These are phyloP conservation scores for Arthrinium puccinioides DNA, from an alignment of 2,329 filamentous ascomycete genomes.

Conservation along the genomic window DNA sequence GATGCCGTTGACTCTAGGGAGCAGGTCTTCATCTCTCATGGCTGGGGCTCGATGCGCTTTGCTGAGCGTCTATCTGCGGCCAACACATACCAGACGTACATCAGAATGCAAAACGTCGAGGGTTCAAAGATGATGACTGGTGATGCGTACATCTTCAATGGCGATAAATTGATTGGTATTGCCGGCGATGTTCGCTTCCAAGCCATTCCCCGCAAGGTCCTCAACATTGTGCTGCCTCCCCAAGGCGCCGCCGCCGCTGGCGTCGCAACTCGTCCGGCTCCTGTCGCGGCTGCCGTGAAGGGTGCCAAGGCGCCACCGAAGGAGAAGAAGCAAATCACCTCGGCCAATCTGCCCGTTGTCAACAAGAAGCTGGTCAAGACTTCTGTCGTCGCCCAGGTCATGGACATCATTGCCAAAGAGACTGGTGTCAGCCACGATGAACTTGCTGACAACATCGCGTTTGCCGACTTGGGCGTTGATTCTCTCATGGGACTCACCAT, in stretches of 20 bases:
- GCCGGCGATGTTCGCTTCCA: constrained; percentile 57
- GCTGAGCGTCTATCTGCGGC: constrained; percentile 34
- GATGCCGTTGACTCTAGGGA: constrained; percentile 47
- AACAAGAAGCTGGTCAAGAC: constrained; percentile 41
- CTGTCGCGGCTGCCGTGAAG: constrained; percentile 23
- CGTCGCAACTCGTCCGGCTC: constrained; percentile 24
- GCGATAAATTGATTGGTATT: constrained; percentile 40
- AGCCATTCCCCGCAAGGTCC: constrained; percentile 56
- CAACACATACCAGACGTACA: constrained; percentile 48
- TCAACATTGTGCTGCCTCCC: constrained; percentile 61
- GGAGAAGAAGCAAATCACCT: constrained; percentile 38
- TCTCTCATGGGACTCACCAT: constrained; percentile 56
- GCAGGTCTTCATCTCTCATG: constrained; percentile 52
- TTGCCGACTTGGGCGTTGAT: constrained; percentile 52
- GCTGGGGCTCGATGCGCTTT: constrained; percentile 48
- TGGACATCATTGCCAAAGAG: constrained; percentile 50
- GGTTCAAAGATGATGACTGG: constrained; percentile 44
- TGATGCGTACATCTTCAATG: constrained; percentile 48
- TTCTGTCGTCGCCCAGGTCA: constrained; percentile 35
- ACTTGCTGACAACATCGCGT: constrained; percentile 47
- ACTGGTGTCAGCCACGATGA: constrained; percentile 47
- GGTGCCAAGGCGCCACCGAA: constrained; percentile 27
- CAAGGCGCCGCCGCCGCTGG: constrained; percentile 37
- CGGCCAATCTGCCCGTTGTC: constrained; percentile 38
- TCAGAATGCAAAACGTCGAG: constrained; percentile 48